These are phyloP conservation scores for Penicillium carneum DNA, from an alignment of 2,329 filamentous ascomycete genomes.

Conservation along the genomic window DNA sequence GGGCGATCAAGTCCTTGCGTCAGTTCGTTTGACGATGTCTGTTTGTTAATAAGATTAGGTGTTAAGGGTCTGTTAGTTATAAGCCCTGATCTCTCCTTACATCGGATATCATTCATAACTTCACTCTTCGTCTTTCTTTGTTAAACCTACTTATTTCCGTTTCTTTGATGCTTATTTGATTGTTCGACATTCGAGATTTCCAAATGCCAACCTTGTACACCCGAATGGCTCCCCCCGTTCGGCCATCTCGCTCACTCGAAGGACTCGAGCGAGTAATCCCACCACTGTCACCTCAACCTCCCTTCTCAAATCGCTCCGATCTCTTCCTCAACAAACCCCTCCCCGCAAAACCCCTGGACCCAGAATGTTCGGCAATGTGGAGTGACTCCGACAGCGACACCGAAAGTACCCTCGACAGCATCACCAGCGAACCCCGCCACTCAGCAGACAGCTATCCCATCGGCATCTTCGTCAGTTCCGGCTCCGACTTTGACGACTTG, in stretches of 20 bases:
- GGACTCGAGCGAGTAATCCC: constrained; percentile 49
- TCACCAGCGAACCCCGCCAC: constrained; percentile 33
- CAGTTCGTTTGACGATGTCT: constrained; percentile 21
- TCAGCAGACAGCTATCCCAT: constrained; percentile 43
- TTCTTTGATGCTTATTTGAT: background rate
- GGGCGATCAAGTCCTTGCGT: constrained; percentile 24
- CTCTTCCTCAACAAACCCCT: constrained; percentile 44
- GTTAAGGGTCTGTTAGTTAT: too few relatives aligned
- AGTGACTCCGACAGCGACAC: constrained; percentile 35
- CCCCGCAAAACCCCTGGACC: constrained; percentile 38
- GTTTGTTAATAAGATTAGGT: too few relatives aligned
- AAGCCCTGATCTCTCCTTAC: background rate
- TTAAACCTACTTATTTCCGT: background rate
- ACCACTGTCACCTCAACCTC: constrained; percentile 28
- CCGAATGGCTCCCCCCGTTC: constrained; percentile 44
- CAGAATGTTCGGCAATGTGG: constrained; percentile 35
- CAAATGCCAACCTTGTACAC: constrained; percentile 34
- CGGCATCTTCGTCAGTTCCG: constrained; percentile 38
- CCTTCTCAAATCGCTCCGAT: constrained; percentile 19
- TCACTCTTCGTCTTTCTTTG: constrained; percentile 9
- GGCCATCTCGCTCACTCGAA: constrained; percentile 47
- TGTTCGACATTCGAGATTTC: background rate
- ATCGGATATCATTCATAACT: background rate
- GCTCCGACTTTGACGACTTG: constrained; percentile 40
- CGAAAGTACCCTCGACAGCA: constrained; percentile 37